Percentiles rank a stretch among this genome's conserved stretches.
Evolutionary conservation across 2,329 filamentous ascomycete genomes (phyloP).

Genomic region (Talaromyces sp.): DNA sequence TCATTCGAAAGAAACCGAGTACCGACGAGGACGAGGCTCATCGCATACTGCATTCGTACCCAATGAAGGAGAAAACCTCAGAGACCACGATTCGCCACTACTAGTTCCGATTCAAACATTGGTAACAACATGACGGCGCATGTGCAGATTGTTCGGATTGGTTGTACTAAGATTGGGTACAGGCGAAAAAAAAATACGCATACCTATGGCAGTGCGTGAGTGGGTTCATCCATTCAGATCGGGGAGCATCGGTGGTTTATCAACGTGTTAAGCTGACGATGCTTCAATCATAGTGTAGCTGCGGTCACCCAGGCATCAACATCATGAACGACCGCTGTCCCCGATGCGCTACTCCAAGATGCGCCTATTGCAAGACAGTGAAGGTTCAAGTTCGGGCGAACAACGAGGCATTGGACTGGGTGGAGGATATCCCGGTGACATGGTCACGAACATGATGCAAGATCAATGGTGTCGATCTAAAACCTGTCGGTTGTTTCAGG

Average conservation of each 20-base stretch:
- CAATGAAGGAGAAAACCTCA: background rate
- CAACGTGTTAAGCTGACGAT: background rate
- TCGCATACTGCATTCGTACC: background rate
- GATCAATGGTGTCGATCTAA: background rate
- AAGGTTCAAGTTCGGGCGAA: background rate
- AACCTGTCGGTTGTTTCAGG: background rate
- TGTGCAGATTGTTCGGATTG: background rate
- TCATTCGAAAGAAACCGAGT: background rate
- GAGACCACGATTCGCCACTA: too few species aligned
- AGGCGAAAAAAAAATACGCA: background rate
- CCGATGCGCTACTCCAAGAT: background rate
- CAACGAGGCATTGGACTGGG: background rate
- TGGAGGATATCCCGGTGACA: background rate
- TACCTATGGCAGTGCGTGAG: background rate
- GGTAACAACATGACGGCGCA: background rate
- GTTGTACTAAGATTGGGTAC: background rate
- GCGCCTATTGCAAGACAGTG: background rate
- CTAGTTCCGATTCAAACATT: background rate
- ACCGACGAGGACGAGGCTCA: background rate
- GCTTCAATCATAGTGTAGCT: background rate
- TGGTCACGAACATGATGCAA: background rate
- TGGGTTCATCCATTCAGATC: background rate
- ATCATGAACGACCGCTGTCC: background rate
- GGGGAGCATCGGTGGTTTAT: background rate
- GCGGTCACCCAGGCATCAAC: background rate